Evolutionary conservation across 371 early-diverging fungal species (phyloP).

Genomic region (Mucor irregularis): DNA sequence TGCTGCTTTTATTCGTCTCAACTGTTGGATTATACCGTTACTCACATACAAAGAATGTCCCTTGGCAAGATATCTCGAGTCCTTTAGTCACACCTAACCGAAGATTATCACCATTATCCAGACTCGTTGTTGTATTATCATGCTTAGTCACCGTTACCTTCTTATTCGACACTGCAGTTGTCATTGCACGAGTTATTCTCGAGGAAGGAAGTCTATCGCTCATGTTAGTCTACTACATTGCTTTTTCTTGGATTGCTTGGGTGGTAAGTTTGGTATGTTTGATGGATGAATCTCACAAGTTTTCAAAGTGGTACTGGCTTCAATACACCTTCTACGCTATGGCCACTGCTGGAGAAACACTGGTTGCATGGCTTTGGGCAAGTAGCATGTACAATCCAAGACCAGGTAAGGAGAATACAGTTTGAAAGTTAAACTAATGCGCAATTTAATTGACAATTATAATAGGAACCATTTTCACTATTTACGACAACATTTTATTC

Average conservation of each 20-base stretch:
- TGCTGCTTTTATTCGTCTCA: constrained; percentile 5
- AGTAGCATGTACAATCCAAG: constrained; percentile 30
- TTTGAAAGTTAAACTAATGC: not conserved
- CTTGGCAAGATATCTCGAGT: constrained; percentile 22
- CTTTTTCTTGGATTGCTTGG: constrained; percentile 42
- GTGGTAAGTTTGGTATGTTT: constrained; percentile 23
- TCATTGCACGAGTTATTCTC: constrained; percentile 33
- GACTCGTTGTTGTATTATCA: constrained; percentile 27
- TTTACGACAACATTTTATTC: constrained; percentile 36
- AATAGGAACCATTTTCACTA: constrained; percentile 25
- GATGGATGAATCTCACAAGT: constrained; percentile 37
- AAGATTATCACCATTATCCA: constrained; percentile 30
- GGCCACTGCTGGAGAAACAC: constrained; percentile 33
- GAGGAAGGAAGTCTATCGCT: constrained; percentile 26
- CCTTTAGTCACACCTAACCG: constrained; percentile 1
- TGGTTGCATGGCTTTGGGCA: constrained; percentile 44
- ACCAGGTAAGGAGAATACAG: constrained; percentile 30
- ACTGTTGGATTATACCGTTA: constrained; percentile 13
- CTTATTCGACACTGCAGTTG: constrained; percentile 31
- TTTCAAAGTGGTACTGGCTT: constrained; percentile 46
- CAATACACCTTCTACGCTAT: constrained; percentile 45
- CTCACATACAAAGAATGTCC: constrained; percentile 5
- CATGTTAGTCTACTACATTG: constrained; percentile 38
- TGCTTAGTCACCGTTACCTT: constrained; percentile 29
- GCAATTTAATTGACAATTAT: not conserved